A percentile compares a stretch with the other conserved stretches of the same genome.
phyloP scores from a whole-genome alignment of 257 asterid species.

The Misopates orontium region DNA sequence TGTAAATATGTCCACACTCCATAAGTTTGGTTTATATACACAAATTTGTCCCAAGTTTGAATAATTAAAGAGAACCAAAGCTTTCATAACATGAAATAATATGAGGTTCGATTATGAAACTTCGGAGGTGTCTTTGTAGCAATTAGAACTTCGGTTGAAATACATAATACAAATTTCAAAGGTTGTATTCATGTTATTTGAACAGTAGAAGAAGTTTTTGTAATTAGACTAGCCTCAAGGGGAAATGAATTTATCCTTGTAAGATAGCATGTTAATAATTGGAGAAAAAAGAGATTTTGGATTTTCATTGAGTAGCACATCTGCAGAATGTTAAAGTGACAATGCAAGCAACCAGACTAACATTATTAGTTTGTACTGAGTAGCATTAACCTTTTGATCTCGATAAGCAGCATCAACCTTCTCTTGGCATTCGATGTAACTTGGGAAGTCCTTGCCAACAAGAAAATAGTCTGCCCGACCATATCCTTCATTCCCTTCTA shows the following conservation, averaged over 20 bases:
- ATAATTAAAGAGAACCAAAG: too few species aligned
- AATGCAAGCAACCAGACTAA: slow-evolving; percentile 8
- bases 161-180: too few species aligned
- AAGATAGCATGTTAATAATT: not conserved
- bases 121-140: too few species aligned
- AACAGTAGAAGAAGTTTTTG: too few species aligned
- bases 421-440: slow-evolving; percentile 88
- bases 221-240: too few species aligned
- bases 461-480: slow-evolving; percentile 88
- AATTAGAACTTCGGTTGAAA: too few species aligned
- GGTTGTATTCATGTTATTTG: too few species aligned
- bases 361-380: not conserved
- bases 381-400: slow-evolving; percentile 60
- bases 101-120: too few species aligned
- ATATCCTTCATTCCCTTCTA: slow-evolving; percentile 86
- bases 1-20: not conserved
- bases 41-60: too few species aligned
- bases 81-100: too few species aligned
- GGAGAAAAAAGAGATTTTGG: not conserved
- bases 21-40: too few species aligned
- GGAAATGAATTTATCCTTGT: too few species aligned
- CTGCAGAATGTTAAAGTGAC: not conserved
- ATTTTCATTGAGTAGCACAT: not conserved
- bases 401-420: slow-evolving; percentile 75
- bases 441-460: slow-evolving; percentile 87